Evolutionary conservation across 805 yeast species (phyloP), one percentile per base, ranked within the genome.

Genomic region (Suhomyces sp.): DNA sequence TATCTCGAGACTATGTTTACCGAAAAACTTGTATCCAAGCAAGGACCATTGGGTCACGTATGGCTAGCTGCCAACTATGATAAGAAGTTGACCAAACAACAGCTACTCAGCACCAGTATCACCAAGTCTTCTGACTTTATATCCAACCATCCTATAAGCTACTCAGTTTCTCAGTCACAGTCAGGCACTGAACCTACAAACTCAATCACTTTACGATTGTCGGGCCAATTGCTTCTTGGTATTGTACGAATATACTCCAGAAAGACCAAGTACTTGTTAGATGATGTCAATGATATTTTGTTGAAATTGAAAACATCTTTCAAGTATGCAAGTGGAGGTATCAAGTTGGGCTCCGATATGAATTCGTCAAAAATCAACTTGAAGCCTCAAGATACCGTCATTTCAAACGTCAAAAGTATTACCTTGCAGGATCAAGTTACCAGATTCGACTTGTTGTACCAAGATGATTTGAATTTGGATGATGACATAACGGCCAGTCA

Each of bases 41-140:
- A 85, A 63, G 96, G 96, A 2, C 96, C 96, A 1, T 73, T 91
- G 54, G 96, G 96, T 2, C 88, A 86, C 57, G 91, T 90, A 7
- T 91, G 97, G 97, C 76, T 91, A 45, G 97, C 97, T 8, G 93
- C 97, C 19, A 91, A 89, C 64, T 79, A 91, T 69, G 96, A 91
- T 59, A 82, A 83, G 60, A 86, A 85, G 58, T 78, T 89, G 31
- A 79, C 91, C 43, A 86, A 86, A 60, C 82, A 81, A 49, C 93
- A 88, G 63, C 75, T 86, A 44, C 73, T 89, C 46, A 84, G 81
- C 59, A 86, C 97, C 12, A 81, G 87, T 59, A 84, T 92, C 52
- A 64, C 80, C 12, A 79, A 83, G 53, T 85, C 78, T 1, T 68
- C 78, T 7, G 58, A 58, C 44, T 59, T 61, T 53, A 57, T 70